Base-by-base conservation (phyloP, 805 yeast genomes). In the Metschnikowia orientalis region DNA sequence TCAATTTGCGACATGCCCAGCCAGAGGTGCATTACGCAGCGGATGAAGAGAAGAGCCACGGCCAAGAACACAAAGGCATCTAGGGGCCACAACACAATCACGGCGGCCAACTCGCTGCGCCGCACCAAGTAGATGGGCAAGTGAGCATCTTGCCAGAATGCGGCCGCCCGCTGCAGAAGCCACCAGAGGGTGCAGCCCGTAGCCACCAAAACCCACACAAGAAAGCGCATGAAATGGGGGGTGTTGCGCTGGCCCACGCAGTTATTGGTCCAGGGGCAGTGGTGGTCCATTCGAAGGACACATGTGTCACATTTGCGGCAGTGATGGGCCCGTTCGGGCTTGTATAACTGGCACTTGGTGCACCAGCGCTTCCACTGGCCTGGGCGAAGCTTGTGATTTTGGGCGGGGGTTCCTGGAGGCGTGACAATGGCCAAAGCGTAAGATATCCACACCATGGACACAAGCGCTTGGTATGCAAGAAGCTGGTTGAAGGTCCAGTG, bases 211-310 rank as follows among this genome's bases (percentile, higher is more conserved):
- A 84, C 79, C 83, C 88, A 80, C 8, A 69, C 47, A 21, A 89
- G 50, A 51, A 89, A 89, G 34, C 96, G 63, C 41, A 83, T 48
- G 53, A 89, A 89, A 53, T 85, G 89, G 0, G 95, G 86, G 54
- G 76, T 66, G 51, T 89, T 89, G 0, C 57, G 55, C 51, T 76
- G 77, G 0, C 97, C 97, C 13, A 89, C 90, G 52, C 96, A 89
- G 52, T 85, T 89, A 56, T 76, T 73, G 0, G 95, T 86, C 96
- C 96, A 89, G 0, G 96, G 95, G 22, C 81, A 67, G 59, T 88
- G 96, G 54, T 88, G 97, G 55, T 88, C 97, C 96, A 88, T 89
- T 51, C 75, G 73, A 37, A 88, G 54, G n/a, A 88, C 80, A 56
- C 96, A 88, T 24, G 41, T 47, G n/a, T 73, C 66, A 51, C 94